Evolutionary conservation across 495 filamentous ascomycete genomes (phyloP), one percentile per base, ranked within the genome.

Genomic region (Sporormia fimetaria): DNA sequence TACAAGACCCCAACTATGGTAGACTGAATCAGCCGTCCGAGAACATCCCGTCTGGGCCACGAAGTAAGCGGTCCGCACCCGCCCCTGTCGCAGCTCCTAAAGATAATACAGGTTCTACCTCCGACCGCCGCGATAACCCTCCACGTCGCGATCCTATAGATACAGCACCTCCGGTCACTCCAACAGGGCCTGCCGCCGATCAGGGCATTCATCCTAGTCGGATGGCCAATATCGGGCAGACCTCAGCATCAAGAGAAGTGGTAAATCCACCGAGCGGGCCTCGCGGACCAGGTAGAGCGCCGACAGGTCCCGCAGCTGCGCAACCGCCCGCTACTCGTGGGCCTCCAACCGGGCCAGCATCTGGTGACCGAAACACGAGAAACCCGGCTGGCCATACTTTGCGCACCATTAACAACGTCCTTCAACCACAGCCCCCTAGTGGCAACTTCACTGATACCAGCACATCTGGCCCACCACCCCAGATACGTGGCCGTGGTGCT

Each of bases 41-140:
- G 0, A 61, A 77, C 30, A 73, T 78, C 30, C 83, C 85, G 1
- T 78, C 75, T 17, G 86, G 83, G 0, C 86, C 85, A 2, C 67
- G 81, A 28, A 69, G 71, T 23, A 54, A 18, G 44, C 20, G 51
- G 45, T 20, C 22, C 21, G 21, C 9, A 2, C 5, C 15, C 28
- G 26, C 15, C 39, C 12, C 39, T 1, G 37, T 34, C 8, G 4
- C 41, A n/a, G 17, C 29, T 28, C 41, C 39, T 43, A 28, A 26
- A 34, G 30, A 37, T 21, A 32, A 8, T 28, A 20, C 25, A 43
- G 51, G 20, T n/a, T 29, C 34, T 31, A 32, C 23, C 6, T 34
- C 48, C 11, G 42, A 43, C 35, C 24, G 43, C 4, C 28, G 39
- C 9, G 37, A 39, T 17, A 9, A 15, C 16, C 18, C 25, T 29